Base-by-base conservation (phyloP, 2,329 filamentous ascomycete species). In the Calonectria crousiana region DNA sequence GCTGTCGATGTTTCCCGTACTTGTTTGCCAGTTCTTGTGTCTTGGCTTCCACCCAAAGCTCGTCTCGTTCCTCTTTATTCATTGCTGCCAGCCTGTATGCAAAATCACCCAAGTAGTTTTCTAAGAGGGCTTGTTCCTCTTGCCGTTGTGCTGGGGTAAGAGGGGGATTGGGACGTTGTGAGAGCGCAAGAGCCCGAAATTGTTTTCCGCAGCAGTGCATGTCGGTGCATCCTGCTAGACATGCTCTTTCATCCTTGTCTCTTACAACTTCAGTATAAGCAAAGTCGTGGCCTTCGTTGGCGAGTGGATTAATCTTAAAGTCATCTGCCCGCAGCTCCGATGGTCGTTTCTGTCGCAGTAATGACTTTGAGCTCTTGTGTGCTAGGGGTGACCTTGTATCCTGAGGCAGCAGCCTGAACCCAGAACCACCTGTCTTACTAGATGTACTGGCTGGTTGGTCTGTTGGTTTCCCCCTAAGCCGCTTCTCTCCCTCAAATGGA, bases 251-350 rank as follows among this genome's bases (percentile, higher is more conserved):
- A 13, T 91, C 90, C 76, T 89, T 93, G 69, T 90, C 91, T 67
- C 95, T 92, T 18, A 97, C 90, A 0, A 95, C 93, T 73, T 96
- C 93, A 1, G 89, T 87, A 81, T 92, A 98, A 14, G 95, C 95
- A 83, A 91, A 95, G 69, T 92, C 90, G 53, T 92, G 87, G 2
- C 94, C 94, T 52, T 93, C 89, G 76, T 96, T 96, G 77, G 88
- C 89, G 6, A 87, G 86, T 0, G 95, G 93, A 76, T 98, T 98
- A 78, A 97, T 88, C 82, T 93, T 96, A 87, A 98, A 98, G 84
- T 98, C 93, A 16, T 91, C 90, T 1, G 93, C 86, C 18, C 86
- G 86, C 16, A 98, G 88, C 41, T 89, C 86, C 0, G 88, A 84
- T 4, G 92, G 76, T 0, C 92, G 89, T 66, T 89, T 91, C 13